phyloP scores from a whole-genome alignment of 225 moss, liverwort and hornwort genomes.

The Takakia lepidozioides region DNA sequence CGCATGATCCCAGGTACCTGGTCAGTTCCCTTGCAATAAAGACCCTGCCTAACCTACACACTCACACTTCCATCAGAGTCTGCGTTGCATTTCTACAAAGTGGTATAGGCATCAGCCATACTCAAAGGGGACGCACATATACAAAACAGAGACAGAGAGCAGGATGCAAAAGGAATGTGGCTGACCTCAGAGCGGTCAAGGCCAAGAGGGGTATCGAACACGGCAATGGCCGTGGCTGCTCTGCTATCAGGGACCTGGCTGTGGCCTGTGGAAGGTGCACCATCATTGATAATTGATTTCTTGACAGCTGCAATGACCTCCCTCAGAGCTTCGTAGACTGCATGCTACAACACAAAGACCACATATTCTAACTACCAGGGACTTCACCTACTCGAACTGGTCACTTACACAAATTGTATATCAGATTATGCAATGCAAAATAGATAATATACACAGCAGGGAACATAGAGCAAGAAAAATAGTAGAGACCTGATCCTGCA shows the following conservation, averaged over 20 bases:
- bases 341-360: conserved; percentile 64
- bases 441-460: too few relatives aligned
- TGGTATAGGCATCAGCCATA: too few relatives aligned
- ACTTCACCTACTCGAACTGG: too few relatives aligned
- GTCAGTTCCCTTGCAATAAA: too few relatives aligned
- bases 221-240: conserved; percentile 51
- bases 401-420: too few relatives aligned
- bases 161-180: background rate
- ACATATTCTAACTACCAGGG: too few relatives aligned
- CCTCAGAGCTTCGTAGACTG: conserved; percentile 68
- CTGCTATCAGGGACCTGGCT: conserved; percentile 39
- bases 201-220: conserved; percentile 61
- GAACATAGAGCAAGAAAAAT: background rate
- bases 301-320: conserved; percentile 52
- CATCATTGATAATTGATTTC: conserved; percentile 18
- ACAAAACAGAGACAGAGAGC: background rate
- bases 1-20: too few relatives aligned
- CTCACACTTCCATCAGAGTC: too few relatives aligned
- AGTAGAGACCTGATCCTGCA: conserved; percentile 83
- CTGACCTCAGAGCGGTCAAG: conserved; percentile 76
- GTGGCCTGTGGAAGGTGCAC: conserved; percentile 15
- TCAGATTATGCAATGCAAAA: too few relatives aligned
- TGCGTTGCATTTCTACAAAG: too few relatives aligned
- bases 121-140: conserved; percentile 13
- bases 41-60: too few relatives aligned